These are phyloP conservation scores for Apiotrichum domesticum DNA, from an alignment of 1,284 basidiomycete species.

Conservation along the genomic window DNA sequence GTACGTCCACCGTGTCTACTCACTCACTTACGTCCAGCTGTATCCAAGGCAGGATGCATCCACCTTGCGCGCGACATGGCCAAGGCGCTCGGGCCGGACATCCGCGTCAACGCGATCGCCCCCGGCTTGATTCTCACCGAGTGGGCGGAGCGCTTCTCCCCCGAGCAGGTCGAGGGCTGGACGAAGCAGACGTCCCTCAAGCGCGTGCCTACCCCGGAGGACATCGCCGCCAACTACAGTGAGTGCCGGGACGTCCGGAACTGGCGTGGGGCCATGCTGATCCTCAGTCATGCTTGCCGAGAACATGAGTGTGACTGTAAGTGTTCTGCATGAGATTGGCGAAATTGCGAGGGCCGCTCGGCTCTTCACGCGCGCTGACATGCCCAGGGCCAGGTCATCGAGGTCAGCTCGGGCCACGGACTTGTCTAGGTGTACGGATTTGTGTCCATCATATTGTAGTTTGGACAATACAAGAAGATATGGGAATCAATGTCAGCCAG, in stretches of 20 bases:
- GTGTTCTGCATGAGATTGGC: background rate
- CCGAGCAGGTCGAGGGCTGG: constrained; percentile 11
- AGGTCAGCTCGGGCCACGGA: constrained; percentile 7
- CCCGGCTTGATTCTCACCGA: constrained; percentile 26
- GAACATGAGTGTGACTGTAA: constrained; percentile 14
- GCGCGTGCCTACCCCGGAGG: constrained; percentile 16
- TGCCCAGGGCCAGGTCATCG: constrained; percentile 10
- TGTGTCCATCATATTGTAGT: no score
- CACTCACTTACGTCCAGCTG: constrained; percentile 8
- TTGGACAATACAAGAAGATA: no score
- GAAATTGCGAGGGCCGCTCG: no score
- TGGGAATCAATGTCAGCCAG: no score
- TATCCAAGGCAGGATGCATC: constrained; percentile 22
- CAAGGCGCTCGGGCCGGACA: constrained; percentile 18
- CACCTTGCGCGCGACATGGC: constrained; percentile 23
- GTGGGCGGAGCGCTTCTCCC: constrained; percentile 20
- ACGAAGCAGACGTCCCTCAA: constrained; percentile 10
- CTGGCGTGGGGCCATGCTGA: background rate
- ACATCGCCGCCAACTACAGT: constrained; percentile 15
- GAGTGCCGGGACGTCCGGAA: background rate
- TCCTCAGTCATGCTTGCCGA: constrained; percentile 10
- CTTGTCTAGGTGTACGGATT: background rate
- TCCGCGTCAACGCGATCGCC: constrained; percentile 23
- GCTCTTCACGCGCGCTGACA: background rate
- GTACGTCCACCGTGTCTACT: background rate